phyloP scores from a whole-genome alignment of 768 basidiomycete species.

The Crepidotus variabilis region DNA sequence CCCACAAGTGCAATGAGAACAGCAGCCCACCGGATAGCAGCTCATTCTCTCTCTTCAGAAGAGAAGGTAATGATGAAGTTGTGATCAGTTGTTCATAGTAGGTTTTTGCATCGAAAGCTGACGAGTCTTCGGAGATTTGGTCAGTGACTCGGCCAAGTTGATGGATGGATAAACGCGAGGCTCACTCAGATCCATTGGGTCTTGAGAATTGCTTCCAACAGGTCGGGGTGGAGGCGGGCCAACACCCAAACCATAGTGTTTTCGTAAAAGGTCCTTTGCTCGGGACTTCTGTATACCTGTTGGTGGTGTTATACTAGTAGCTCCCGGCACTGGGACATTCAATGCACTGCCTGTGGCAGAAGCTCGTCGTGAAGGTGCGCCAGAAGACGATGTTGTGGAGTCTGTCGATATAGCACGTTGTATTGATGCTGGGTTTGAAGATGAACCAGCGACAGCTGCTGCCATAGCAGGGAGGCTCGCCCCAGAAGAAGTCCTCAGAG shows the following conservation, averaged over 20 bases:
- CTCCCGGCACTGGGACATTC: background rate
- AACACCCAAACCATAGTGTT: constrained; percentile 85
- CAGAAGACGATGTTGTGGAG: background rate
- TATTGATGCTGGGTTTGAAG: background rate
- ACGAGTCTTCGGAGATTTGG: constrained; percentile 51
- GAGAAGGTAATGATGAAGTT: constrained; percentile 64
- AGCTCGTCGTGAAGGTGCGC: background rate
- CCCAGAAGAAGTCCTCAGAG: constrained; percentile 18
- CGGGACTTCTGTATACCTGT: constrained; percentile 41
- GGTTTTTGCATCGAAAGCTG: constrained; percentile 75
- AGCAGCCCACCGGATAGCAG: constrained; percentile 55
- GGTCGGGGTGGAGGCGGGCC: constrained; percentile 61
- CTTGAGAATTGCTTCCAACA: constrained; percentile 51
- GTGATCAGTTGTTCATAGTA: constrained; percentile 88
- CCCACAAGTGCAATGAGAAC: background rate
- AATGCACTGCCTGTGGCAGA: background rate
- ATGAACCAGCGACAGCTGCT: background rate
- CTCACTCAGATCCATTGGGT: constrained; percentile 82
- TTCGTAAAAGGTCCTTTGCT: constrained; percentile 75
- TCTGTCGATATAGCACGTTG: constrained; percentile 1
- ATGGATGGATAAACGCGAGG: background rate
- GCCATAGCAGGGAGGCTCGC: constrained; percentile 6
- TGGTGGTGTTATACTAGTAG: constrained; percentile 4
- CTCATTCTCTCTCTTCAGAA: constrained; percentile 82
- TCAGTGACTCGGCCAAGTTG: background rate